Base-by-base conservation (phyloP, 495 filamentous ascomycete genomes). In the Aspergillus baeticus region DNA sequence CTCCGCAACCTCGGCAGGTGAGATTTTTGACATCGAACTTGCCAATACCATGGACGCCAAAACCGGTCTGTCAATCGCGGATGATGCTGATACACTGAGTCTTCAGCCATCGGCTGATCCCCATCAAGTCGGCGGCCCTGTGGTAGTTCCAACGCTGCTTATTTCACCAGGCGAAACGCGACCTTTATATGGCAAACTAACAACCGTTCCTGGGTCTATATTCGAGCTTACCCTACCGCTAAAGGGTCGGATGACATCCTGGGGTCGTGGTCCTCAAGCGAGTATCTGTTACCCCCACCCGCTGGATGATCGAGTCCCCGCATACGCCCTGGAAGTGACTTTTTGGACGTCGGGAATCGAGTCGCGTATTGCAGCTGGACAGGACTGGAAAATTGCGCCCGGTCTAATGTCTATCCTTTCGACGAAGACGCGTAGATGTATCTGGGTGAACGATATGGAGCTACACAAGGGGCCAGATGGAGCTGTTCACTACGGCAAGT, bases 271-370 rank as follows among this genome's bases (percentile, higher is more conserved):
- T 0, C 67, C 62, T 0, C 64, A 69, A 15, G 89, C 87, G 49
- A 89, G 84, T 13, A 67, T 86, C 49, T 69, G 83, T 26, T 86
- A 90, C 61, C 67, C 81, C 1, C 72, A 81, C 26, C 68, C 63
- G 26, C 63, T 69, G 47, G 88, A 96, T 57, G 80, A 73, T 5
- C 86, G 83, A 18, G 84, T 97, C 29, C 89, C 92, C 5, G 91
- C 91, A 62, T 84, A 84, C 51, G 91, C 87, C n/a, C 81, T 95
- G 60, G 85, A 87, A 59, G 78, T 97, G 49, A 76, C 86, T 14
- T 84, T 92, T 60, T 90, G 85, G 81, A 82, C 82, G 21, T 78
- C 81, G 0, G 80, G 79, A 2, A 84, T 88, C 57, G 84, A 87
- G 15, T 66, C 74, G 2, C 65, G 65, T 5, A 77, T 83, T 23